Base-by-base conservation (phyloP, 371 early-diverging fungal species). In the Apophysomyces variabilis region DNA sequence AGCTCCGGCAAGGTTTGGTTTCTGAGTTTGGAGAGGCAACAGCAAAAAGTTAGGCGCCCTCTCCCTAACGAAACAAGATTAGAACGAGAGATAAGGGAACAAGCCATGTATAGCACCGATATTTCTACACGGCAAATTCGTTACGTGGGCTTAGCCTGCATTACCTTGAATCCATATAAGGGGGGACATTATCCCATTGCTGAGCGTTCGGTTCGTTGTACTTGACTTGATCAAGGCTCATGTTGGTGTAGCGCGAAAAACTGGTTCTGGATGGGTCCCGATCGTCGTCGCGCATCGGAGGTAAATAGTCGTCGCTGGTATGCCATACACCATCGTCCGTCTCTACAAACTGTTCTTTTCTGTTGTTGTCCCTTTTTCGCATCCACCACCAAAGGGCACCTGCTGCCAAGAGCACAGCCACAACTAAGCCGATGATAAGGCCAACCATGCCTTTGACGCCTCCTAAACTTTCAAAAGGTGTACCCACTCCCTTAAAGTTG, bases 381-480 rank as follows among this genome's bases (percentile, higher is more conserved):
- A 18, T 3, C 54, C 54, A 50, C 54, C 54, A 50, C 54, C 54
- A 50, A 5, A 50, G 21, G 54, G 21, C 54, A n/a, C n/a, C 60
- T 6, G 60, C 60, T 4, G 43, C 43, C 38, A 59, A 38, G 21
- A 44, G 45, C 6, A 66, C 38, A 35, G 60, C 65, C 6, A 56
- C 67, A 16, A 67, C 35, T 4, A 45, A 38, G 9, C 70, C 73
- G 26, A 70, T 62, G 2, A 69, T 35, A 14, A 67, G 57, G 11
- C 73, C 73, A 9, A 70, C 38, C 5, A 70, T 21, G 11, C 73
- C 70, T 8, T 56, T 57, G 11, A 69, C 59, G 1, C 73, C 67
- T 11, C 73, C 73, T 12, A 73, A 14, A 14, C 38, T 65, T 39
- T 57, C 58, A 37, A 54, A 65, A 7, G 32, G 5, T 0, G 13